A percentile compares a stretch with the other conserved stretches of the same genome.
Conservation (phyloP, 306 rosid genomes). For the Sesbania bispinosa region DNA sequence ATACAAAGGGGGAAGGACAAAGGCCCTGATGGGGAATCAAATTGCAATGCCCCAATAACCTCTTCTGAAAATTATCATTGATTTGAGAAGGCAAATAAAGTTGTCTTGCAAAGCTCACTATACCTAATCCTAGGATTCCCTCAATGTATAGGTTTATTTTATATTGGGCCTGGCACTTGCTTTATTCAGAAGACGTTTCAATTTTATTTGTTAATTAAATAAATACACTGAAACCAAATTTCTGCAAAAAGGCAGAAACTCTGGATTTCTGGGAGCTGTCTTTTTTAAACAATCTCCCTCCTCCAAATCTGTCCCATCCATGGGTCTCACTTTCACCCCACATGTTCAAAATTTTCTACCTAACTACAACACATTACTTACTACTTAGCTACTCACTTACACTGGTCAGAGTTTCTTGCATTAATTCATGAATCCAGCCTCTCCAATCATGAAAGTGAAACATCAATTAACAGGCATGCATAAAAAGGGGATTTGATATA, state of each 20-base stretch:
- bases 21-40: constrained; percentile 17
- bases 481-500: constrained; percentile 17
- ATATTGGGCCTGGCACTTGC: constrained; percentile 23
- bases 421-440: constrained; percentile 11
- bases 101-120: constrained; percentile 28
- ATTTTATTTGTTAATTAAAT: constrained; percentile 16
- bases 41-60: constrained; percentile 5
- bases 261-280: constrained; percentile 32
- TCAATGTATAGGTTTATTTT: constrained; percentile 27
- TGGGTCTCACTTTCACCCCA: constrained; percentile 20
- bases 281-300: neutral
- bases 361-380: too few relatives aligned
- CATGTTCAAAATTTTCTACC: neutral
- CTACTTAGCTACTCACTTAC: neutral
- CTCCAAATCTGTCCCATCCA: constrained; percentile 22
- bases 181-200: constrained; percentile 21
- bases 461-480: constrained; percentile 17
- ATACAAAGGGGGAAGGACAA: constrained; percentile 5
- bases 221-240: constrained; percentile 15
- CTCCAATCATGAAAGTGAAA: constrained; percentile 25
- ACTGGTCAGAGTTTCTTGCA: constrained; percentile 6
- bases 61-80: constrained; percentile 17
- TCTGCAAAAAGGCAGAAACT: constrained; percentile 19
- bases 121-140: constrained; percentile 53
- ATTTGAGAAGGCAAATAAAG: constrained; percentile 34